Conservation (phyloP, 352 stramenopile species). For the Globisporangium viniferum region DNA sequence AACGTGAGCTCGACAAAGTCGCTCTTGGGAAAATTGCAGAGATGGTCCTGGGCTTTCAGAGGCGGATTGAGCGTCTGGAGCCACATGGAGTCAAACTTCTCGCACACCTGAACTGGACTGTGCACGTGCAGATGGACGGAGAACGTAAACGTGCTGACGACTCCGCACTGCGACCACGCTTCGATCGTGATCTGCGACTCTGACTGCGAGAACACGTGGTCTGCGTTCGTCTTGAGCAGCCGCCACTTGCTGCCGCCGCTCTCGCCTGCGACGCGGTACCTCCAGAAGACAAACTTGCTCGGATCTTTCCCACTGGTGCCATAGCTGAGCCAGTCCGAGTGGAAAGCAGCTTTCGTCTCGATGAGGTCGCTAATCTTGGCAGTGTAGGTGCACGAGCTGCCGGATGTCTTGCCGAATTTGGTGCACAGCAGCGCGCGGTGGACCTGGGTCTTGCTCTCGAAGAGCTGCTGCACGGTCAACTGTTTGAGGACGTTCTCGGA, state of each 20-base stretch:
- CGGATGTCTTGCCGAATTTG: constrained; percentile 1
- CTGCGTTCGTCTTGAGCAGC: constrained; percentile 1
- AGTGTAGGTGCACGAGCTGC: constrained; percentile 8
- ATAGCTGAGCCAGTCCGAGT: constrained; percentile 2
- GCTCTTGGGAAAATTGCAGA: constrained; percentile 33
- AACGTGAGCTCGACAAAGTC: constrained; percentile 57
- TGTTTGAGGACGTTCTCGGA: constrained; percentile 6
- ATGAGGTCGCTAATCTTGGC: constrained; percentile 9
- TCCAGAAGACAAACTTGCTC: constrained; percentile 18
- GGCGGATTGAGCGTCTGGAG: constrained; percentile 27
- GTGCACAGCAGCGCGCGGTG: constrained; percentile 20
- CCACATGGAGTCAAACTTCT: constrained; percentile 40
- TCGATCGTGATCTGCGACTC: constrained; percentile 22
- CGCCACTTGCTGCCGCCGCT: constrained; percentile 12
- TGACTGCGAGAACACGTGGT: constrained; percentile 13
- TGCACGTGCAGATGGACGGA: constrained; percentile 35
- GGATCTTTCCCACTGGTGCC: constrained; percentile 9
- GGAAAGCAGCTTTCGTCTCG: constrained; percentile 8
- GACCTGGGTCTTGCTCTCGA: constrained; percentile 14
- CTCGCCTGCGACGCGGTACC: constrained; percentile 17
- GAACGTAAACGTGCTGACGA: constrained; percentile 27
- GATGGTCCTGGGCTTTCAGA: neutral
- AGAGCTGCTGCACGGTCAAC: constrained; percentile 4
- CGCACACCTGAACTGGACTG: constrained; percentile 27
- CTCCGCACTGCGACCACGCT: constrained; percentile 39